A percentile compares a stretch with the other conserved stretches of the same genome.
These are phyloP conservation scores for Eimeria zaria DNA, from an alignment of 169 alveolate genomes.

Conservation along the genomic window DNA sequence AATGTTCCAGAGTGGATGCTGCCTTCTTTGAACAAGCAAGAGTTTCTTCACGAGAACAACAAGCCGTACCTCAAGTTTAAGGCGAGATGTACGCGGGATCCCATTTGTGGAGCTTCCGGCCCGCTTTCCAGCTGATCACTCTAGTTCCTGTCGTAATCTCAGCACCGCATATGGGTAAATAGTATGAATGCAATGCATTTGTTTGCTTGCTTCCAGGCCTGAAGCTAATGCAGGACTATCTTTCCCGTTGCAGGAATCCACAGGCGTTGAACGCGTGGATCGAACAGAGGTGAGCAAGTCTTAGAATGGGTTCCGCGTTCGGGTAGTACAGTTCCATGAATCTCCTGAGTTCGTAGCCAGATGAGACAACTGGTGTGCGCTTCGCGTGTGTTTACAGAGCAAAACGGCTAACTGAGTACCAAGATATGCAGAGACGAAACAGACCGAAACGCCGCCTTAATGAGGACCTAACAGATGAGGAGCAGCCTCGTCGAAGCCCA, in stretches of 20 bases:
- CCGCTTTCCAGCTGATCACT: background rate
- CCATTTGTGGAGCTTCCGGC: background rate
- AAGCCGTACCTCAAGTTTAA: slow-evolving; percentile 92
- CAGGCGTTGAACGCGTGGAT: slow-evolving; percentile 77
- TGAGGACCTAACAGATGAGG: slow-evolving; percentile 84
- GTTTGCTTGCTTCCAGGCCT: slow-evolving; percentile 23
- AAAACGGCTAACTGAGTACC: slow-evolving; percentile 62
- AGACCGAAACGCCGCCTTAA: slow-evolving; percentile 80
- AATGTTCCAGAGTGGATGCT: slow-evolving; percentile 96
- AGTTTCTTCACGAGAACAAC: slow-evolving; percentile 94
- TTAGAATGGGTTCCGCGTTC: background rate
- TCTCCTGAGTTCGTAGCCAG: background rate
- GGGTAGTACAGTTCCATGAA: background rate
- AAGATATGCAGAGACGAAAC: slow-evolving; percentile 74
- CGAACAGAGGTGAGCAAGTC: slow-evolving; percentile 73
- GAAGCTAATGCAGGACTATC: slow-evolving; percentile 80
- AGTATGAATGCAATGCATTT: background rate
- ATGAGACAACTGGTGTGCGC: background rate
- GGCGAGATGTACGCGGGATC: slow-evolving; percentile 74
- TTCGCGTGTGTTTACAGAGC: background rate
- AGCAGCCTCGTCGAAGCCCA: slow-evolving; percentile 86
- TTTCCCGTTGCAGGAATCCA: slow-evolving; percentile 82
- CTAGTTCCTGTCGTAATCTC: background rate
- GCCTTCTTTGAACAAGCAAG: slow-evolving; percentile 95
- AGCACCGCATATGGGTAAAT: background rate